phyloP scores from a whole-genome alignment of 2,329 filamentous ascomycete genomes.

The Rachicladosporium sp. region DNA sequence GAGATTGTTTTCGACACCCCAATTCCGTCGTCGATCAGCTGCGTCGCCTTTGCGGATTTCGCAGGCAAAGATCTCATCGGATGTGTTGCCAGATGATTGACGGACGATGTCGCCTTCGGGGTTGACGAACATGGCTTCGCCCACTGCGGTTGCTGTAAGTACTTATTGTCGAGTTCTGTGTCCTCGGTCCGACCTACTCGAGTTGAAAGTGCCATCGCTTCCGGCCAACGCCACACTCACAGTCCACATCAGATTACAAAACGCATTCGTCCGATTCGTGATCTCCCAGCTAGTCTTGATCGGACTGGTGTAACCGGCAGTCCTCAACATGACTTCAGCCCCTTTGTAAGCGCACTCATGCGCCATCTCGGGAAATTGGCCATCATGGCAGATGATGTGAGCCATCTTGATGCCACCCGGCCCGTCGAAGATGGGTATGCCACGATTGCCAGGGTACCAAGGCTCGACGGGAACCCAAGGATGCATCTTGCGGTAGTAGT shows the following conservation, averaged over 20 bases:
- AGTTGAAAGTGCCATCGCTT: slow-evolving; percentile 16
- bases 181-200: slow-evolving; percentile 1
- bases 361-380: slow-evolving; percentile 18
- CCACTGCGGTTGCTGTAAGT: slow-evolving; percentile 6
- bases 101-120: slow-evolving; percentile 14
- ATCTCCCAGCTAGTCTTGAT: slow-evolving; percentile 17
- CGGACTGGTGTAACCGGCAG: slow-evolving; percentile 15
- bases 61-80: slow-evolving; percentile 17
- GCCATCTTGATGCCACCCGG: slow-evolving; percentile 14
- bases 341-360: slow-evolving; percentile 17
- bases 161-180: not conserved
- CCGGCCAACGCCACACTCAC: slow-evolving; percentile 15
- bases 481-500: slow-evolving; percentile 19
- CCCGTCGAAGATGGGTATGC: slow-evolving; percentile 13
- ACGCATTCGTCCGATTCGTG: slow-evolving; percentile 16
- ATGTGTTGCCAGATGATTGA: slow-evolving; percentile 9
- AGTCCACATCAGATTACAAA: slow-evolving; percentile 18
- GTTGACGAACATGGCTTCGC: slow-evolving; percentile 16
- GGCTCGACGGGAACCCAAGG: slow-evolving; percentile 17
- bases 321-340: slow-evolving; percentile 16
- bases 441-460: slow-evolving; percentile 17
- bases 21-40: slow-evolving; percentile 10
- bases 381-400: slow-evolving; percentile 19
- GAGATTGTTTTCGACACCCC: slow-evolving; percentile 18
- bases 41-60: slow-evolving; percentile 16